Evolutionary conservation across 2,329 filamentous ascomycete species (phyloP), one percentile per base, ranked within the genome.

Genomic region (Phoma herbarum): DNA sequence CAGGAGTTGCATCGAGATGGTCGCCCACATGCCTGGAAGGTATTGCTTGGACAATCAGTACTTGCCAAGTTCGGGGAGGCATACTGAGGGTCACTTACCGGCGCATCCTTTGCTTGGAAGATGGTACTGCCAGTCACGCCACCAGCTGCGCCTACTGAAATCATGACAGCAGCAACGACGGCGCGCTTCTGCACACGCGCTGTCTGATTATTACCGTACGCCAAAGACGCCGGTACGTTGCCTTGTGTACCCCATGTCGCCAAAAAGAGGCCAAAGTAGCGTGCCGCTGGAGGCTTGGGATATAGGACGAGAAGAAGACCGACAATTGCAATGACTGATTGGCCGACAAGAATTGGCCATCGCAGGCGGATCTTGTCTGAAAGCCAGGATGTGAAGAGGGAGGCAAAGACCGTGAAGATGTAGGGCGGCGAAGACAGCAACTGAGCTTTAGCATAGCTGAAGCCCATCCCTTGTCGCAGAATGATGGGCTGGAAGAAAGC

Each of bases 201-300:
- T 5, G 71, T 73, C 52, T 75, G 71, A 33, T 74, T 75, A 25
- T 75, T 67, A 0, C 68, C 72, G 44, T 71, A 71, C 11, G 65
- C 67, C 42, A 71, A 31, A 3, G 61, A 63, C 2, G 58, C 66
- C 4, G 67, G 69, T 8, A 68, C 37, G 23, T 69, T 67, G 11
- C 55, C 63, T 41, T 64, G 60, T 3, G 57, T 62, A 1, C 67
- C 66, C 53, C 66, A 71, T 0, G 63, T 66, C 10, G 67, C 68
- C 23, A 72, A 56, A 37, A 69, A 72, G 1, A 70, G 26, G 3
- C 69, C 69, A 45, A 72, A 69, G 29, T 72, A 72, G 14, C 69
- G 56, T 2, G 62, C 65, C 25, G 63, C 69, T n/a, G 66, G 66
- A 3, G 62, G 53, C 25, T 59, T 63, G 6, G 62, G 51, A 42